These are phyloP conservation scores for Cryphonectria japonica DNA, from an alignment of 2,329 filamentous ascomycete genomes.

Conservation along the genomic window DNA sequence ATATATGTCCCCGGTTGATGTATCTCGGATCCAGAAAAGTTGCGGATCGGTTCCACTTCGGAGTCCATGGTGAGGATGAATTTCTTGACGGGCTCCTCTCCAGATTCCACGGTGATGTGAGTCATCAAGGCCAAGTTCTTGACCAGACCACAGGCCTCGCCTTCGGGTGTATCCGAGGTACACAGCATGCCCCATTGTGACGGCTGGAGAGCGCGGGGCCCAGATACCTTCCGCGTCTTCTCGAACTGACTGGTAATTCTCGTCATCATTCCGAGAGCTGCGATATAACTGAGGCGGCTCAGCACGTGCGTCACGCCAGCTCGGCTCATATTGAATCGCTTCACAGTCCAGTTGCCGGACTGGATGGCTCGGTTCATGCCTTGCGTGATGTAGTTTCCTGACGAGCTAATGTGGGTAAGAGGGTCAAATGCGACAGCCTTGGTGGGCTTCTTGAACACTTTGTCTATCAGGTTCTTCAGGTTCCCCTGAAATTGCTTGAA, in stretches of 20 bases:
- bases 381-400: constrained; percentile 84
- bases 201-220: constrained; percentile 91
- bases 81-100: constrained; percentile 86
- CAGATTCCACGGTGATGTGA: constrained; percentile 95
- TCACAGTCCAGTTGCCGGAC: constrained; percentile 96
- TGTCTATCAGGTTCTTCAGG: constrained; percentile 92
- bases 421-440: constrained; percentile 88
- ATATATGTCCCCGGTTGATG: constrained; percentile 84
- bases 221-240: constrained; percentile 95
- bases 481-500: constrained; percentile 94
- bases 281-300: constrained; percentile 94
- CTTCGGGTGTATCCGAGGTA: constrained; percentile 95
- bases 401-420: constrained; percentile 78
- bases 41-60: constrained; percentile 76
- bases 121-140: constrained; percentile 99
- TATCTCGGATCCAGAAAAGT: constrained; percentile 77
- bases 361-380: constrained; percentile 96
- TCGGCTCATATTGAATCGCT: constrained; percentile 98
- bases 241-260: constrained; percentile 98
- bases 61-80: constrained; percentile 86
- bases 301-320: constrained; percentile 96
- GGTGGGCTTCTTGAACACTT: constrained; percentile 91
- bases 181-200: constrained; percentile 99
- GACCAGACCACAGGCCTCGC: constrained; percentile 95
- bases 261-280: constrained; percentile 98